Evolutionary conservation across 805 yeast genomes (phyloP).

Genomic region (Metschnikowia bowlesiae): DNA sequence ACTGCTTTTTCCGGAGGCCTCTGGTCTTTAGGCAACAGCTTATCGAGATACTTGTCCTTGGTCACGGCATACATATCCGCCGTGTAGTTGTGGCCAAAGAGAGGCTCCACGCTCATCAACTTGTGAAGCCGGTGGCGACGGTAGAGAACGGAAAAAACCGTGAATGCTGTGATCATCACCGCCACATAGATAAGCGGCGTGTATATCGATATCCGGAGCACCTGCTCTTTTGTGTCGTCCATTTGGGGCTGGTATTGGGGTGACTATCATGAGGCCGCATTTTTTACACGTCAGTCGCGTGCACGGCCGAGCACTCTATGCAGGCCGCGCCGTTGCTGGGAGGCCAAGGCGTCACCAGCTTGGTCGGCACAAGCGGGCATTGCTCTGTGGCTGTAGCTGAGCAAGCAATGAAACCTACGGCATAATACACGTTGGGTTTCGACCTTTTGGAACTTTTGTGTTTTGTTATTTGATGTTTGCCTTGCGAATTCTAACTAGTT

Average conservation of each 20-base stretch:
- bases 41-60: constrained; percentile 40
- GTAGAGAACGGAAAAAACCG: constrained; percentile 65
- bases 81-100: constrained; percentile 67
- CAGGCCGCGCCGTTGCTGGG: neutral
- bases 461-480: no score
- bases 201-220: constrained; percentile 34
- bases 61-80: constrained; percentile 60
- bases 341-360: no score
- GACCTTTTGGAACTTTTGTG: no score
- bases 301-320: neutral
- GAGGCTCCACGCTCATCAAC: constrained; percentile 59
- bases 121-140: constrained; percentile 52
- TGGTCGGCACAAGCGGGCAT: no score
- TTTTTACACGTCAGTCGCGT: constrained; percentile 4
- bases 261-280: neutral
- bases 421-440: no score
- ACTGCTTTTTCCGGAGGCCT: constrained; percentile 74
- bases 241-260: constrained; percentile 1
- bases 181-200: constrained; percentile 78
- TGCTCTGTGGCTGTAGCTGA: no score
- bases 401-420: no score
- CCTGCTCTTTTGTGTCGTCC: constrained; percentile 21
- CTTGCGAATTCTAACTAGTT: no score
- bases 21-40: constrained; percentile 33
- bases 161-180: constrained; percentile 60